Evolutionary conservation across 106 monocot species (phyloP).

Genomic region (Acorus gramineus): DNA sequence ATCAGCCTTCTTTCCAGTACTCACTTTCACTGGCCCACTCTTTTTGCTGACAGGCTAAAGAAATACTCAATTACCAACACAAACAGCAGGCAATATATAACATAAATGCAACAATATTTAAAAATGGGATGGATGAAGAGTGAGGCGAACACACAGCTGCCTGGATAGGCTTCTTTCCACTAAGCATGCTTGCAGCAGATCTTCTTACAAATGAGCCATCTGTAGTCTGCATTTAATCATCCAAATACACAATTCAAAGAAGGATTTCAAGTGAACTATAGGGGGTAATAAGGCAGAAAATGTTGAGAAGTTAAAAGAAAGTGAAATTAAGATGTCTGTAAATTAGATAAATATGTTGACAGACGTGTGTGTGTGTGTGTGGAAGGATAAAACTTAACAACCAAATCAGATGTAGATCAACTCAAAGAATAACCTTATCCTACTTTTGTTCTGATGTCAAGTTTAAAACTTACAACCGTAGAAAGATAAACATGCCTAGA

Average conservation of each 20-base stretch:
- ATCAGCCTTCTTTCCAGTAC: slow-evolving; percentile 56
- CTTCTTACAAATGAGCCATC: slow-evolving; percentile 51
- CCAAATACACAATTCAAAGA: background rate
- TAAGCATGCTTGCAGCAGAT: slow-evolving; percentile 99
- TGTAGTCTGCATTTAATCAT: slow-evolving; percentile 22
- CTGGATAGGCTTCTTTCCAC: slow-evolving; percentile 77
- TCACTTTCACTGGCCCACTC: slow-evolving; percentile 43
- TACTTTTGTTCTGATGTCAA: no score
- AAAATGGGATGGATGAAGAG: background rate
- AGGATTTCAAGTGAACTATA: background rate
- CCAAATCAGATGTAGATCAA: no score
- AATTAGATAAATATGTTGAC: no score
- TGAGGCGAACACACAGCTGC: slow-evolving; percentile 32
- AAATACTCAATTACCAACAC: background rate
- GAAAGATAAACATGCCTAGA: no score
- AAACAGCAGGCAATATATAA: background rate
- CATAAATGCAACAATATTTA: background rate
- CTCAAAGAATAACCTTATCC: no score
- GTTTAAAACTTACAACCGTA: no score
- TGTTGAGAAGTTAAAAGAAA: no score
- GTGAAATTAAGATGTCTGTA: no score
- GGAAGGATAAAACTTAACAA: no score
- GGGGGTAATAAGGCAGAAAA: no score
- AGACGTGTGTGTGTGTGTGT: no score
- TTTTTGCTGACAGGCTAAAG: slow-evolving; percentile 51